Evolutionary conservation across 2,329 filamentous ascomycete species (phyloP).

Genomic region (Arthroderma sp.): DNA sequence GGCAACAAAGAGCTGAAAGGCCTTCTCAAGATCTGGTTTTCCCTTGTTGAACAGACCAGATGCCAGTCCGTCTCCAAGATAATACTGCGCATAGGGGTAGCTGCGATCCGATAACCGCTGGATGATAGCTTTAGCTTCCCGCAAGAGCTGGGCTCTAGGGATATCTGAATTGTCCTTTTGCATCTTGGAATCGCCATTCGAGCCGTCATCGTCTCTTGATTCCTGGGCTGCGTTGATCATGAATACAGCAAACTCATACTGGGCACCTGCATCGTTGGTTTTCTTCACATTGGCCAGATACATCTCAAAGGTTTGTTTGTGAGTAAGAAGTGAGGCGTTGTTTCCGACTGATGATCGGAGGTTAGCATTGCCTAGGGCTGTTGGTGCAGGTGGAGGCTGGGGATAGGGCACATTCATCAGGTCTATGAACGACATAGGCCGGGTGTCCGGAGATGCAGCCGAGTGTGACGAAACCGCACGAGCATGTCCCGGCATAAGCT

Average conservation of each 20-base stretch:
- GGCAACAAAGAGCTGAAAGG: slow-evolving; percentile 82
- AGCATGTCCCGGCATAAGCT: slow-evolving; percentile 35
- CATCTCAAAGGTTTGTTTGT: slow-evolving; percentile 93
- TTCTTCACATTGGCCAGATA: slow-evolving; percentile 96
- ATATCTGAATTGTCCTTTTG: slow-evolving; percentile 24
- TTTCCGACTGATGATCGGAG: slow-evolving; percentile 68
- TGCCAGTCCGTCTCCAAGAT: slow-evolving; percentile 84
- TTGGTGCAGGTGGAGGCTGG: slow-evolving; percentile 55
- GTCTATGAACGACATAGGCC: slow-evolving; percentile 49
- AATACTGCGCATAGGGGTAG: slow-evolving; percentile 96
- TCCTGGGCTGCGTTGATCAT: slow-evolving; percentile 65
- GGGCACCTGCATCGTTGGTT: slow-evolving; percentile 75
- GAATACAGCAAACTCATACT: slow-evolving; percentile 94
- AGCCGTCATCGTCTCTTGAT: slow-evolving; percentile 13
- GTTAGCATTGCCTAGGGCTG: slow-evolving; percentile 64
- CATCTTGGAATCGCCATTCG: slow-evolving; percentile 9
- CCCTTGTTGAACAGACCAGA: slow-evolving; percentile 93
- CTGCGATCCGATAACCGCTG: slow-evolving; percentile 74
- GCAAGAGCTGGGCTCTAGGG: slow-evolving; percentile 54
- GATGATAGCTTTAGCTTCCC: slow-evolving; percentile 79
- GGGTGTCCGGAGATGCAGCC: slow-evolving; percentile 42
- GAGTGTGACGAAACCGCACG: slow-evolving; percentile 39
- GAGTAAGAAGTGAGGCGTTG: slow-evolving; percentile 81
- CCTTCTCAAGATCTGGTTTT: slow-evolving; percentile 79
- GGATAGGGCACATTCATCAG: slow-evolving; percentile 60